Conservation (phyloP, 306 rosid species). For the Adenanthera pavonina region DNA sequence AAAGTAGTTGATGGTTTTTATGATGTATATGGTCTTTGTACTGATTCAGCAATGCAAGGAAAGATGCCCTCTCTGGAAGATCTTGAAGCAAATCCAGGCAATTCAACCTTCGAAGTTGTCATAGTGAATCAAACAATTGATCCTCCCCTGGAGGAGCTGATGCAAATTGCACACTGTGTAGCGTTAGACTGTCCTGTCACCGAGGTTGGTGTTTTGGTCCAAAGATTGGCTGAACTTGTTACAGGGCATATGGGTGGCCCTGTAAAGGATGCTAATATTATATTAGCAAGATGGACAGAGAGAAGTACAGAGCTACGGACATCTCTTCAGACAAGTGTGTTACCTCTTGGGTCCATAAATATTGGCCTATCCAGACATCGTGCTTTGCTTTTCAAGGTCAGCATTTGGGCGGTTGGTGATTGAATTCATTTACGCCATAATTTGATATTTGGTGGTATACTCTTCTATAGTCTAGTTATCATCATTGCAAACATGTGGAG, state of each 20-base stretch:
- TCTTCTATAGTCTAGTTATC: background rate
- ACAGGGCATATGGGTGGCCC: conserved; percentile 94
- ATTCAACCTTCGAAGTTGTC: conserved; percentile 82
- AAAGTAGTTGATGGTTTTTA: conserved; percentile 93
- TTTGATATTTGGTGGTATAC: conserved; percentile 11
- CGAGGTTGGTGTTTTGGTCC: conserved; percentile 68
- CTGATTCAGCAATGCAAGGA: conserved; percentile 80
- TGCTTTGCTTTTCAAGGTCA: conserved; percentile 97
- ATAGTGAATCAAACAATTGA: conserved; percentile 79
- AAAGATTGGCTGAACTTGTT: conserved; percentile 94
- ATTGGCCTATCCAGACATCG: conserved; percentile 97
- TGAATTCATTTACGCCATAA: conserved; percentile 35
- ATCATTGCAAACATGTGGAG: background rate
- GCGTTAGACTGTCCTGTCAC: conserved; percentile 86
- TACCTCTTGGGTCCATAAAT: conserved; percentile 90
- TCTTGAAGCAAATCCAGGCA: conserved; percentile 72
- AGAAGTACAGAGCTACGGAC: conserved; percentile 80
- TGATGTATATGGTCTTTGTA: conserved; percentile 71
- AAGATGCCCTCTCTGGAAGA: conserved; percentile 85
- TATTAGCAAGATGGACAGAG: conserved; percentile 89
- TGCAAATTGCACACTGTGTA: conserved; percentile 90
- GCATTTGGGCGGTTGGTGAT: conserved; percentile 31
- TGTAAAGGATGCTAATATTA: conserved; percentile 86
- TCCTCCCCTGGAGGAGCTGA: conserved; percentile 78
- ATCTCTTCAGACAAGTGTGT: conserved; percentile 77